Conservation (phyloP, 192 early-diverging fungal genomes). For the Oehlia diaphana region DNA sequence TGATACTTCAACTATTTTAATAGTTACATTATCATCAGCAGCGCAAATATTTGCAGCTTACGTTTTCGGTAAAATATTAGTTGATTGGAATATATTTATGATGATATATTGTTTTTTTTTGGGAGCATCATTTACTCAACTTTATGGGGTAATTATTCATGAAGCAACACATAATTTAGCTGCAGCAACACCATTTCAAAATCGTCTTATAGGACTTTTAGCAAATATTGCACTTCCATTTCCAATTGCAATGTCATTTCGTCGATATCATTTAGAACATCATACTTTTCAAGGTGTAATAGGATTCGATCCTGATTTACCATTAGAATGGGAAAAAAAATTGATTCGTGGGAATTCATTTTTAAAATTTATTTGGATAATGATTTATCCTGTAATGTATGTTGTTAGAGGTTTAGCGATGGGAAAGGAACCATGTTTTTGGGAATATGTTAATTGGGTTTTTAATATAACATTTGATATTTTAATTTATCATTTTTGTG, state of each 20-base stretch:
- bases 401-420: conserved; percentile 74
- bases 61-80: conserved; percentile 65
- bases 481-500: conserved; percentile 57
- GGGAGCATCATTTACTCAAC: conserved; percentile 81
- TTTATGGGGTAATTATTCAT: conserved; percentile 88
- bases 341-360: conserved; percentile 70
- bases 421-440: conserved; percentile 67
- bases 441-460: conserved; percentile 77
- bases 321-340: conserved; percentile 81
- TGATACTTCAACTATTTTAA: conserved; percentile 75
- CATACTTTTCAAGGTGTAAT: conserved; percentile 95
- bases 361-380: conserved; percentile 73
- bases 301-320: conserved; percentile 92
- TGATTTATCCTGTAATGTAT: conserved; percentile 87
- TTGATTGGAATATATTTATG: conserved; percentile 67
- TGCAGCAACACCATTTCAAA: conserved; percentile 66
- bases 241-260: conserved; percentile 79
- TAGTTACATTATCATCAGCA: conserved; percentile 62
- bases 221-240: conserved; percentile 86
- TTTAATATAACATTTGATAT: conserved; percentile 62
- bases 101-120: conserved; percentile 71
- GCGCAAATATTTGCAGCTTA: conserved; percentile 82
- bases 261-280: conserved; percentile 91
- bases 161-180: conserved; percentile 90
- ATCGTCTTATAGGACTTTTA: conserved; percentile 78